Conservation (phyloP, 2,329 filamentous ascomycete genomes). For the Bipolaris gigantea region DNA sequence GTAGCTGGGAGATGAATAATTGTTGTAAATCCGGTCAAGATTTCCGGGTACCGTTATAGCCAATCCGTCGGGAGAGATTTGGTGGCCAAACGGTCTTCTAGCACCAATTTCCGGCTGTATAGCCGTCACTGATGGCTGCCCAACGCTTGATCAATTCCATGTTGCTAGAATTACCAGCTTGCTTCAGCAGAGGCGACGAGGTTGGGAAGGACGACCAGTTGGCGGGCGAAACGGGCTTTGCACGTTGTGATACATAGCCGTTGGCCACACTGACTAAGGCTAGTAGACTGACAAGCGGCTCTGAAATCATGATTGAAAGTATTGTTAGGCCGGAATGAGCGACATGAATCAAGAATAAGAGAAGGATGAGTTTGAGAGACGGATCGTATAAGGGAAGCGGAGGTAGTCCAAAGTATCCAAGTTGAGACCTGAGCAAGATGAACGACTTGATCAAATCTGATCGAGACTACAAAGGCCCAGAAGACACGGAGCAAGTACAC, state of each 20-base stretch:
- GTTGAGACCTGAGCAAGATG: not conserved
- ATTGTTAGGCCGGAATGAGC: not conserved
- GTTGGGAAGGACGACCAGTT: too few species aligned
- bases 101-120: conserved; percentile 4
- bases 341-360: not conserved
- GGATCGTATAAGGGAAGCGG: not conserved
- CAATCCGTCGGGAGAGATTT: not conserved
- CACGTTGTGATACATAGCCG: too few species aligned
- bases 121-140: conserved; percentile 4
- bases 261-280: too few species aligned
- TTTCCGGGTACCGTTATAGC: not conserved
- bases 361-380: not conserved
- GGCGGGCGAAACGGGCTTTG: too few species aligned
- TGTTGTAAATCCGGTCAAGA: not conserved
- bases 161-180: too few species aligned
- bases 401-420: not conserved
- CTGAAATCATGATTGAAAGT: not conserved
- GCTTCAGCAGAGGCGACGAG: too few species aligned
- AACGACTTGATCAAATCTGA: not conserved
- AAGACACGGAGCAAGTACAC: not conserved
- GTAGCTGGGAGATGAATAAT: too few species aligned
- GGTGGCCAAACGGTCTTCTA: conserved; percentile 1
- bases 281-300: not conserved
- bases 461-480: not conserved
- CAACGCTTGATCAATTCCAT: too few species aligned